phyloP scores from a whole-genome alignment of 106 monocot species.

The Acorus calamus region DNA sequence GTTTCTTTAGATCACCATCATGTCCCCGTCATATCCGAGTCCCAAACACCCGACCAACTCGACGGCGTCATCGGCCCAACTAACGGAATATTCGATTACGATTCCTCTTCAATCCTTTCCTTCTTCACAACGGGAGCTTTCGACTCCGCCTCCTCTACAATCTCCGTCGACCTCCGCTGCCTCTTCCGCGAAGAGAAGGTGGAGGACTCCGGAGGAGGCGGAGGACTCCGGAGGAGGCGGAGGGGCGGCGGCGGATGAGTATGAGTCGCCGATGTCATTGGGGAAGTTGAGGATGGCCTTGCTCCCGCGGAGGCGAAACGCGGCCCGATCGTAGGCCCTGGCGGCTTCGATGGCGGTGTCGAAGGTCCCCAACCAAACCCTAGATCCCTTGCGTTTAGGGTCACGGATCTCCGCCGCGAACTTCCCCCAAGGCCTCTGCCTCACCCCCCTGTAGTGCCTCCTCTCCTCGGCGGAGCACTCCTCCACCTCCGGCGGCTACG shows the following conservation, averaged over 20 bases:
- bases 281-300: conserved; percentile 69
- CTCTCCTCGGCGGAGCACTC: too few species aligned
- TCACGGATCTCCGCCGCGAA: conserved; percentile 7
- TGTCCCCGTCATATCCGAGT: too few species aligned
- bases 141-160: background rate
- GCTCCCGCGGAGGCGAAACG: conserved; percentile 48
- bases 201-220: background rate
- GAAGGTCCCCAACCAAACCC: conserved; percentile 48
- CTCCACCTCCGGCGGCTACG: too few species aligned
- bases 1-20: too few species aligned
- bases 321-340: conserved; percentile 49
- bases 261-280: conserved; percentile 23
- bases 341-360: conserved; percentile 59
- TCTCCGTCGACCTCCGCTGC: background rate
- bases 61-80: too few species aligned
- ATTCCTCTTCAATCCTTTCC: background rate
- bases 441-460: too few species aligned
- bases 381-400: conserved; percentile 24
- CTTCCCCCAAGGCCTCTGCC: too few species aligned
- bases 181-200: background rate
- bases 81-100: too few species aligned
- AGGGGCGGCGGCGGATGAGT: background rate
- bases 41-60: too few species aligned
- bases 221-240: too few species aligned
- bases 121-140: background rate